Base-by-base conservation (phyloP, 495 filamentous ascomycete genomes). In the Emericellopsis terricola region DNA sequence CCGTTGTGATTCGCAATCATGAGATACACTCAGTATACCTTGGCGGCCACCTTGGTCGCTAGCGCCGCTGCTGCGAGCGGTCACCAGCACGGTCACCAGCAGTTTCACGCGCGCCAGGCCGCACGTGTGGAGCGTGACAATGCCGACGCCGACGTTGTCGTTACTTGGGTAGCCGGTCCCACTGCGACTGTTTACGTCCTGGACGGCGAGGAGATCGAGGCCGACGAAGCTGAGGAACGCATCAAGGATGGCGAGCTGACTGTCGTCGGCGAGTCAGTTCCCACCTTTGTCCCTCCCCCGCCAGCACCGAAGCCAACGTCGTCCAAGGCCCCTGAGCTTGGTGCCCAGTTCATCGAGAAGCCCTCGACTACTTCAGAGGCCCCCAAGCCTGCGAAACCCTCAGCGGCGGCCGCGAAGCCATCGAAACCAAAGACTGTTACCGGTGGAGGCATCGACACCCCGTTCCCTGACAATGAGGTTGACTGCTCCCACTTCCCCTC, bases 401-500 rank as follows among this genome's bases (percentile, higher is more conserved):
- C n/a, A n/a, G n/a, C n/a, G n/a, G n/a, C n/a, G n/a, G n/a, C n/a
- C n/a, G n/a, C n/a, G n/a, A n/a, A n/a, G n/a, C n/a, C n/a, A n/a
- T n/a, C n/a, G n/a, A n/a, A n/a, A n/a, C n/a, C n/a, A n/a, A n/a
- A n/a, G n/a, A n/a, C n/a, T n/a, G n/a, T n/a, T n/a, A n/a, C n/a
- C 14, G 70, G 62, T 37, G 64, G 48, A 1, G 77, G 75, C 18
- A 38, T 87, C 27, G 64, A 77, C 45, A 50, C 56, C 5, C 60
- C 74, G 3, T 96, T 96, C 68, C 82, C 81, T 8, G 71, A 76
- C 56, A 82, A 81, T 33, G 57, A 76, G 42, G 36, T 86, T 20
- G 56, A 64, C 41, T 97, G 89, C 55, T 46, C 49, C 32, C 47
- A 58, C 0, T 89, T 96, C 62, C 91, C 91, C 16, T 74, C 73